Conservation (phyloP, 179 eudicot genomes). For the Silene coronaria region DNA sequence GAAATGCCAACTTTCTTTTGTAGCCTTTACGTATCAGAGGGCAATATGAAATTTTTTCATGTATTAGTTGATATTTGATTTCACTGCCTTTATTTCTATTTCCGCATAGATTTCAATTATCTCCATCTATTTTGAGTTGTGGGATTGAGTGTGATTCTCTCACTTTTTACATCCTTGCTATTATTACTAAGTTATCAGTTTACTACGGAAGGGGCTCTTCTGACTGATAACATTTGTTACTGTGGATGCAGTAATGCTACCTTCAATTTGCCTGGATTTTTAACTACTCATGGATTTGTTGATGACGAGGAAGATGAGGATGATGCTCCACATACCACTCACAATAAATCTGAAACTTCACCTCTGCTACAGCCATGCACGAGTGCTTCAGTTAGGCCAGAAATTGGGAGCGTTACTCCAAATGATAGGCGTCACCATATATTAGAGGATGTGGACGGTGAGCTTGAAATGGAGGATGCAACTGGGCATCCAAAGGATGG, state of each 20-base stretch:
- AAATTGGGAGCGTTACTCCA: constrained; percentile 44
- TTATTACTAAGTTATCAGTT: not conserved
- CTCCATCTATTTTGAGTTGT: not conserved
- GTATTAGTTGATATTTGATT: not conserved
- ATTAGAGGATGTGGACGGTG: constrained; percentile 97
- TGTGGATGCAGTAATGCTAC: constrained; percentile 71
- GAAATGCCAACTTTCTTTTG: no score
- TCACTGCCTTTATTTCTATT: not conserved
- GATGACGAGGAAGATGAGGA: constrained; percentile 78
- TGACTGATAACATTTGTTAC: constrained; percentile 20
- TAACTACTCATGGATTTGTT: constrained; percentile 55
- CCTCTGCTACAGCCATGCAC: constrained; percentile 32
- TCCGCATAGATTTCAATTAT: not conserved
- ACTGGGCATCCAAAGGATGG: constrained; percentile 65
- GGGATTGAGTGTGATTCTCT: not conserved
- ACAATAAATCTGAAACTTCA: constrained; percentile 37
- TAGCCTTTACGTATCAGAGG: no score
- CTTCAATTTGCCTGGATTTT: constrained; percentile 80
- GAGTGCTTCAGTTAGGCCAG: constrained; percentile 32
- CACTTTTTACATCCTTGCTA: not conserved
- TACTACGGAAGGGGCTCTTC: not conserved
- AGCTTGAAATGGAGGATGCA: constrained; percentile 99
- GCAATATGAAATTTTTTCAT: not conserved
- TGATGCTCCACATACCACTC: constrained; percentile 31
- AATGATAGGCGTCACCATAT: constrained; percentile 73